Base-by-base conservation (phyloP, 2,329 filamentous ascomycete species). In the Hypoxylon sp. region DNA sequence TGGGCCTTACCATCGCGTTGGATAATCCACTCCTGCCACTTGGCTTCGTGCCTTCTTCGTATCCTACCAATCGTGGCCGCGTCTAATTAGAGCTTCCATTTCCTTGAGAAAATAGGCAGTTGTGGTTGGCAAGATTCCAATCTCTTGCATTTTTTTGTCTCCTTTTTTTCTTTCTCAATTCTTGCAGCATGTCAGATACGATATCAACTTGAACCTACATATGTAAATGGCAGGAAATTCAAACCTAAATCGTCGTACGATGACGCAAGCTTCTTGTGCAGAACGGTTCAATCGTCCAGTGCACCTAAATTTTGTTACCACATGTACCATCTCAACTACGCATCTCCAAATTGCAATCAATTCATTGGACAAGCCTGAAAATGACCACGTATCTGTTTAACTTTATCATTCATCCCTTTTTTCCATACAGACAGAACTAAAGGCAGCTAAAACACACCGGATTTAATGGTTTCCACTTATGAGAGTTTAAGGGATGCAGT, bases 21-120 rank as follows among this genome's bases (percentile, higher is more conserved):
- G 47, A 48, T 37, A 46, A 55, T 41, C 51, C 47, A 55, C 51
- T 34, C 38, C 55, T 55, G 46, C 51, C 47, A 51, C 42, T 35
- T 34, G 48, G 38, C 19, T 42, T 43, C 37, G 40, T 35, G 50
- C 31, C 19, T 40, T 47, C 26, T 41, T 35, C 41, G 31, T 45
- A 45, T 45, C 30, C 41, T 35, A 35, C 31, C 30, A 34, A 29
- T 23, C 41, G 35, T n/a, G n/a, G n/a, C n/a, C n/a, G n/a, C n/a
- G n/a, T n/a, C n/a, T n/a, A n/a, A n/a, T n/a, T n/a, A n/a, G n/a
- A n/a, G n/a, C n/a, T n/a, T n/a, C n/a, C n/a, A n/a, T n/a, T n/a
- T n/a, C n/a, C n/a, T n/a, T n/a, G n/a, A n/a, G n/a, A 31, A 35
- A 29, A 44, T 48, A 48, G 32, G 20, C 23, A 29, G 13, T 21